Evolutionary conservation across 2,329 filamentous ascomycete genomes (phyloP).

Genomic region (Cladosporium halotolerans): DNA sequence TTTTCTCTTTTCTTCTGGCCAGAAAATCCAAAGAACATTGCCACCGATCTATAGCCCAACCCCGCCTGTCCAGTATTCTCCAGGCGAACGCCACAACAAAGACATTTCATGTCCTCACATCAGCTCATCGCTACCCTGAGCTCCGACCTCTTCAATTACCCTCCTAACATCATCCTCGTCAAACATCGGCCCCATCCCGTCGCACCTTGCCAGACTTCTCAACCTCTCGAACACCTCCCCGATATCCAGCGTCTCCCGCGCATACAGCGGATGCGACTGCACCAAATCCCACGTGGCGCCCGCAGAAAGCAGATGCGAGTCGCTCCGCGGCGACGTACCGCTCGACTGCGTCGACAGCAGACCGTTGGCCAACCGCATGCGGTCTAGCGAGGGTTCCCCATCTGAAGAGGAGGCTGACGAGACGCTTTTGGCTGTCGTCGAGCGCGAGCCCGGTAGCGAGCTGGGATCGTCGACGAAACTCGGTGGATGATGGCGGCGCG

Average conservation of each 20-base stretch:
- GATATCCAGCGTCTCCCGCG: slow-evolving; percentile 72
- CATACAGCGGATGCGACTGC: slow-evolving; percentile 70
- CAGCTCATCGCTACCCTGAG: slow-evolving; percentile 71
- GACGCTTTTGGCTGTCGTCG: slow-evolving; percentile 10
- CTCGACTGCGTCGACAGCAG: slow-evolving; percentile 17
- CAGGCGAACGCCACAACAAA: background rate
- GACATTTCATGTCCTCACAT: slow-evolving; percentile 39
- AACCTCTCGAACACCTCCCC: slow-evolving; percentile 72
- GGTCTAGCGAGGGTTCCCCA: slow-evolving; percentile 16
- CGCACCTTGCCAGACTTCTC: slow-evolving; percentile 68
- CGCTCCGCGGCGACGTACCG: slow-evolving; percentile 33
- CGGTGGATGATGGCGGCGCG: slow-evolving; percentile 40
- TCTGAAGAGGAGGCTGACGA: background rate
- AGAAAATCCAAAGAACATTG: no score
- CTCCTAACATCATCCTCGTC: slow-evolving; percentile 65
- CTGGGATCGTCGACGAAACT: slow-evolving; percentile 27
- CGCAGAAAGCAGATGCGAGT: slow-evolving; percentile 55
- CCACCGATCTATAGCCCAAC: no score
- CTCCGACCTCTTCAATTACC: slow-evolving; percentile 73
- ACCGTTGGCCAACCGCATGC: slow-evolving; percentile 16
- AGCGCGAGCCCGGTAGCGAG: slow-evolving; percentile 18
- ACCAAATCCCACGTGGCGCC: slow-evolving; percentile 87
- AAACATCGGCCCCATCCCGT: slow-evolving; percentile 82
- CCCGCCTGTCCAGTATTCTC: no score
- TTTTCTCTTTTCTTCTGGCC: no score